These are phyloP conservation scores for Lophiostoma macrostomum DNA, from an alignment of 495 filamentous ascomycete genomes.

Conservation along the genomic window DNA sequence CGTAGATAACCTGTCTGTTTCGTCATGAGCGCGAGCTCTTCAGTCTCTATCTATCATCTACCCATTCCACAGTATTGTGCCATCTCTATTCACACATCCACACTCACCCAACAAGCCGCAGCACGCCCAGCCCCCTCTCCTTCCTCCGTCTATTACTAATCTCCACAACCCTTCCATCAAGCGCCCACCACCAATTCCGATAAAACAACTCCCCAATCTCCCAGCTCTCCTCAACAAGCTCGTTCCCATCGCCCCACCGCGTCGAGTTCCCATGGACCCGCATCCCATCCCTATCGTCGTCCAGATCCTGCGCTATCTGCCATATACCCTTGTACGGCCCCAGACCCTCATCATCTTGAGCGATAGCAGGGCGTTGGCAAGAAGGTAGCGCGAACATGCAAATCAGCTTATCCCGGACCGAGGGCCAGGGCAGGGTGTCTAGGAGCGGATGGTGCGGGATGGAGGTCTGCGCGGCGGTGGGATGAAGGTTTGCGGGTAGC, in stretches of 20 bases:
- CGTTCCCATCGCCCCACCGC: constrained; percentile 30
- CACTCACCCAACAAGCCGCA: too few species aligned
- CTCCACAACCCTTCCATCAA: constrained; percentile 46
- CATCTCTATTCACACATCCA: too few species aligned
- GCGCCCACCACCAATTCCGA: constrained; percentile 53
- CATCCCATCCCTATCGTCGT: constrained; percentile 48
- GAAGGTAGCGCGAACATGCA: constrained; percentile 43
- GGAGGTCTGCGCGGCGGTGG: constrained; percentile 31
- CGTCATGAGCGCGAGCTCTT: too few species aligned
- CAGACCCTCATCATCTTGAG: constrained; percentile 33
- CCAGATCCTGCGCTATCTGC: constrained; percentile 48
- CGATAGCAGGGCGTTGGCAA: constrained; percentile 40
- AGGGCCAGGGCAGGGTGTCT: constrained; percentile 52
- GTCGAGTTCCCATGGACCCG: constrained; percentile 36
- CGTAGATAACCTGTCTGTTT: too few species aligned
- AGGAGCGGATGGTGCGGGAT: constrained; percentile 52
- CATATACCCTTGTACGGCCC: constrained; percentile 36
- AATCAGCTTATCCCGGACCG: constrained; percentile 47
- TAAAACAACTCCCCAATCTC: constrained; percentile 51
- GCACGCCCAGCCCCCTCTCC: constrained; percentile 17
- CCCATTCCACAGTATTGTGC: too few species aligned
- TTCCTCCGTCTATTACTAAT: constrained; percentile 44
- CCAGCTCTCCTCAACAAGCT: constrained; percentile 43
- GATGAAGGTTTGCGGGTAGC: constrained; percentile 26
- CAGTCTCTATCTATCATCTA: too few species aligned